Conservation (phyloP, 2,329 filamentous ascomycete genomes). For the Exophiala bonariae region DNA sequence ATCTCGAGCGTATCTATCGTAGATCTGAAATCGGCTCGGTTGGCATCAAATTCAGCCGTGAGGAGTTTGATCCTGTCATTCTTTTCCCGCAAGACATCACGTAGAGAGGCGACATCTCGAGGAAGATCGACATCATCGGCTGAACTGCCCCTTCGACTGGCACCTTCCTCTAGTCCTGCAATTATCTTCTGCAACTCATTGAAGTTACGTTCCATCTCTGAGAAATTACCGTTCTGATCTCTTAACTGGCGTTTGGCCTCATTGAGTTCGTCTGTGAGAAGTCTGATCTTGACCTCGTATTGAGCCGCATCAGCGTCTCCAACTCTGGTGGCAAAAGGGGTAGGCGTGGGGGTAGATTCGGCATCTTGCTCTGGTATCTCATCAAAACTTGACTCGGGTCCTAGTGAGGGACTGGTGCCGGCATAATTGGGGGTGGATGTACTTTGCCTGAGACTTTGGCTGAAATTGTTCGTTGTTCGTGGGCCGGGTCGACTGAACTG, state of each 20-base stretch:
- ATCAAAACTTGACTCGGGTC: slow-evolving; percentile 34
- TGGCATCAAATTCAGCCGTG: slow-evolving; percentile 90
- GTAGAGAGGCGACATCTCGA: slow-evolving; percentile 73
- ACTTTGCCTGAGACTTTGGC: slow-evolving; percentile 28
- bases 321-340: slow-evolving; percentile 21
- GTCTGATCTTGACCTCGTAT: slow-evolving; percentile 49
- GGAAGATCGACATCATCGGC: slow-evolving; percentile 25
- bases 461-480: slow-evolving; percentile 41
- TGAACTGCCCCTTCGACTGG: slow-evolving; percentile 51
- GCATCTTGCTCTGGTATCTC: slow-evolving; percentile 54
- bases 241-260: slow-evolving; percentile 83
- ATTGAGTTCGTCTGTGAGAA: slow-evolving; percentile 71
- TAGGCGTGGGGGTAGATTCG: slow-evolving; percentile 44
- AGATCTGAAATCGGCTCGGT: slow-evolving; percentile 92
- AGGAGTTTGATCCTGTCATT: slow-evolving; percentile 94
- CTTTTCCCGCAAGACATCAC: slow-evolving; percentile 84
- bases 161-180: slow-evolving; percentile 37
- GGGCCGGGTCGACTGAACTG: slow-evolving; percentile 64
- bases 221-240: slow-evolving; percentile 77
- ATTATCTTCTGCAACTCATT: slow-evolving; percentile 78
- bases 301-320: slow-evolving; percentile 31
- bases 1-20: slow-evolving; percentile 96
- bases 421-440: slow-evolving; percentile 14
- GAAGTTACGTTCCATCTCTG: slow-evolving; percentile 86
- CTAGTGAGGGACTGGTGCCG: slow-evolving; percentile 25